Evolutionary conservation across 108 stramenopile genomes (phyloP).

Genomic region (Parietichytrium sp.): DNA sequence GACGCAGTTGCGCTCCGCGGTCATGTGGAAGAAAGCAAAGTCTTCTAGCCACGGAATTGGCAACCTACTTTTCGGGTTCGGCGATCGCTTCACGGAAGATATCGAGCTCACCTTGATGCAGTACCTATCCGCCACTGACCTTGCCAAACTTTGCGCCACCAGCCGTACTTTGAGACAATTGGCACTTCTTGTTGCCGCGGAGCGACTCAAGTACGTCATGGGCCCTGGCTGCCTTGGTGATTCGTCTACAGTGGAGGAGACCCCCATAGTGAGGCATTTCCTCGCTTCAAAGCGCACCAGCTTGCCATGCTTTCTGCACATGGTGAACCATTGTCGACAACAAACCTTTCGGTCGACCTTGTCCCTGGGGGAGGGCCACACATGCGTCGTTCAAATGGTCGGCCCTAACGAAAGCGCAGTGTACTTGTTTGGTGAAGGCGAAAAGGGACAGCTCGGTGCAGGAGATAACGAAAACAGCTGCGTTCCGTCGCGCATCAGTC

Average conservation of each 20-base stretch:
- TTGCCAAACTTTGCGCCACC: not conserved
- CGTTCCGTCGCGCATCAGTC: not conserved
- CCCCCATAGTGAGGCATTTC: not conserved
- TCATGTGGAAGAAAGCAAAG: too few species aligned
- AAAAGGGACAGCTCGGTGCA: not conserved
- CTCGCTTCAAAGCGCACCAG: not conserved
- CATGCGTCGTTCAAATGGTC: conserved; percentile 1
- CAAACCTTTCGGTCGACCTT: not conserved
- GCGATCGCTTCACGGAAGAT: not conserved
- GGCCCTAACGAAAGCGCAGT: not conserved
- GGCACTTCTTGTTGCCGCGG: not conserved
- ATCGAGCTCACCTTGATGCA: not conserved
- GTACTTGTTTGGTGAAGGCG: conserved; percentile 8
- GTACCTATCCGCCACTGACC: conserved; percentile 5
- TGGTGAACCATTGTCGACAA: not conserved
- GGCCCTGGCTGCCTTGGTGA: not conserved
- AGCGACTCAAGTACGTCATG: not conserved
- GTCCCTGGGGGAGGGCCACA: conserved; percentile 25
- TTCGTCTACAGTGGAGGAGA: not conserved
- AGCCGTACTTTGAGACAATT: not conserved
- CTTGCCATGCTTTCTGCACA: not conserved
- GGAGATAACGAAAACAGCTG: not conserved
- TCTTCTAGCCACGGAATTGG: too few species aligned
- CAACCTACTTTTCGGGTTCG: not conserved
- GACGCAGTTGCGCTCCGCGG: too few species aligned